Percentiles rank a stretch among this genome's conserved stretches.
These are phyloP conservation scores for Dryas drummondii DNA, from an alignment of 306 rosid species.

Conservation along the genomic window DNA sequence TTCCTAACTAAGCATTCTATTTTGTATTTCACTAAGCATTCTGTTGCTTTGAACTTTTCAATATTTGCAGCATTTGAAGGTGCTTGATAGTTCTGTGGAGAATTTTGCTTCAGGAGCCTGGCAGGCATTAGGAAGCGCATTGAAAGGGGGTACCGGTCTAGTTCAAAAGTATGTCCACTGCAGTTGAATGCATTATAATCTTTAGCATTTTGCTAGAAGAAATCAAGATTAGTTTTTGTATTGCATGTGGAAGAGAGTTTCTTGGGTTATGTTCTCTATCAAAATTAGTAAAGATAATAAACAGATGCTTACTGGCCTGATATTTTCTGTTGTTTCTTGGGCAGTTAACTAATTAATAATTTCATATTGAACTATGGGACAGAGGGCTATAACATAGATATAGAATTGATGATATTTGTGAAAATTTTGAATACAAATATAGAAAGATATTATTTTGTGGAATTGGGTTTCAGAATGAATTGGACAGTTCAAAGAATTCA, in stretches of 20 bases:
- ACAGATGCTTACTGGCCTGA: constrained; percentile 8
- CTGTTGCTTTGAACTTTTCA: constrained; percentile 13
- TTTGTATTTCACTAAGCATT: constrained; percentile 10
- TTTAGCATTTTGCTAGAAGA: background rate
- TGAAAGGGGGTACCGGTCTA: constrained; percentile 69
- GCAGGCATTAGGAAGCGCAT: constrained; percentile 87
- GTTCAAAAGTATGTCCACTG: constrained; percentile 66
- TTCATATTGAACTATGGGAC: background rate
- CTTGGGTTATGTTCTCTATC: constrained; percentile 13
- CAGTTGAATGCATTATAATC: constrained; percentile 1
- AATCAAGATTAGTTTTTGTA: background rate
- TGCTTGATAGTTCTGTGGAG: constrained; percentile 85
- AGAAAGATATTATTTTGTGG: background rate
- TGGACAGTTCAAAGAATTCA: background rate
- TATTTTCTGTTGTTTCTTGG: constrained; percentile 1
- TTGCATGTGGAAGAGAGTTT: background rate
- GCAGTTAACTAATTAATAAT: background rate
- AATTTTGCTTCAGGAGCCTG: constrained; percentile 96
- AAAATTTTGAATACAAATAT: background rate
- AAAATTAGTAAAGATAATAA: background rate
- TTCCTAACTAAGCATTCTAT: background rate
- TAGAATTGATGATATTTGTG: background rate
- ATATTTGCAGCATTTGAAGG: constrained; percentile 70
- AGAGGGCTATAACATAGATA: background rate
- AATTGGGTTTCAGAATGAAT: background rate